These are phyloP conservation scores for Aegilops speltoides DNA, from an alignment of 176 grass and related monocot genomes.

Conservation along the genomic window DNA sequence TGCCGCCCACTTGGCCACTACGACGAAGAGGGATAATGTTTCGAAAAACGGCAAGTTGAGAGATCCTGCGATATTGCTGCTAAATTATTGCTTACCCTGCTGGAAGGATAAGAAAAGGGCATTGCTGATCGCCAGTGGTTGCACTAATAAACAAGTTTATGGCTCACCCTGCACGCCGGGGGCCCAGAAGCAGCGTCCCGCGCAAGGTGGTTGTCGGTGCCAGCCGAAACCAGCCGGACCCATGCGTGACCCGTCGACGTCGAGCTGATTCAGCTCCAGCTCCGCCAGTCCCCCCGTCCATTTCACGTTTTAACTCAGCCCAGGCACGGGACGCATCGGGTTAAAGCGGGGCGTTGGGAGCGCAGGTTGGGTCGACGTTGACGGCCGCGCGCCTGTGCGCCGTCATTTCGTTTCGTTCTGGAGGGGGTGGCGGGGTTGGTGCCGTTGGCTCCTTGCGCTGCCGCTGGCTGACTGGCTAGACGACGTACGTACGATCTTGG, in stretches of 20 bases:
- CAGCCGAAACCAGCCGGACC: background rate
- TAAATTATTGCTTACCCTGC: background rate
- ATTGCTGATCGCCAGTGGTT: too few relatives aligned
- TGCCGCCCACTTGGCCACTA: background rate
- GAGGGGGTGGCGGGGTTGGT: background rate
- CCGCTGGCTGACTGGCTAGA: background rate
- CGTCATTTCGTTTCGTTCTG: background rate
- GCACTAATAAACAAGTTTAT: too few relatives aligned
- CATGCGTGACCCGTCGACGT: background rate
- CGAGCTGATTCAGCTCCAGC: constrained; percentile 15
- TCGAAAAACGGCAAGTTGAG: background rate
- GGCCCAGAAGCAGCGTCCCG: background rate
- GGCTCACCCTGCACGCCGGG: too few relatives aligned
- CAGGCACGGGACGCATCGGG: background rate
- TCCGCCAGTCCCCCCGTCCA: background rate
- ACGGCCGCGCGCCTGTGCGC: background rate
- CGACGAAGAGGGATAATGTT: background rate
- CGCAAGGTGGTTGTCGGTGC: background rate
- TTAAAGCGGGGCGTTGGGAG: background rate
- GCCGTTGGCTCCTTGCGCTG: background rate
- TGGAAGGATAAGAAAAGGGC: background rate
- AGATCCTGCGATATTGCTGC: background rate
- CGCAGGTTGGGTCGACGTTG: background rate
- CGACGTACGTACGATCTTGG: background rate
- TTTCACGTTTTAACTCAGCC: background rate